Percentiles rank a stretch among this genome's conserved stretches.
These are phyloP conservation scores for Aschersonia sp. DNA, from an alignment of 2,329 filamentous ascomycete species.

Conservation along the genomic window DNA sequence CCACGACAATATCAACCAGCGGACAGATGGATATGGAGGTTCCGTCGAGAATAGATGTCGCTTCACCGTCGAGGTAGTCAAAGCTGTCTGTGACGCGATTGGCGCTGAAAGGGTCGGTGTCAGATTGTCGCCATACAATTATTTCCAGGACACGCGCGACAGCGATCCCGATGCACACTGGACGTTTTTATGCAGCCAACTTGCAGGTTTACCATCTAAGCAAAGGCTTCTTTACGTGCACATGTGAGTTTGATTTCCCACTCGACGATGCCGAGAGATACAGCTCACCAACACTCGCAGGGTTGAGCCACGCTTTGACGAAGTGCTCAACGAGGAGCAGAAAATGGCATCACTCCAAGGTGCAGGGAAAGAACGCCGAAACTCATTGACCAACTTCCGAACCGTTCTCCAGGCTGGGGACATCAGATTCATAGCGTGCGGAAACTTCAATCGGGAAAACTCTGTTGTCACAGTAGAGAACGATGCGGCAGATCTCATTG, in stretches of 20 bases:
- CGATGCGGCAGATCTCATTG: slow-evolving; percentile 12
- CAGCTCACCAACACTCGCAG: slow-evolving; percentile 7
- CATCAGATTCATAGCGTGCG: slow-evolving; percentile 32
- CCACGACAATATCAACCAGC: slow-evolving; percentile 31
- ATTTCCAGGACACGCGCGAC: slow-evolving; percentile 14
- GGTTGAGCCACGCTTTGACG: slow-evolving; percentile 31
- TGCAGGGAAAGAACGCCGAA: slow-evolving; percentile 6
- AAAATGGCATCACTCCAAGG: slow-evolving; percentile 23
- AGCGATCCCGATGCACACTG: slow-evolving; percentile 19
- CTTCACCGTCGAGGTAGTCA: slow-evolving; percentile 34
- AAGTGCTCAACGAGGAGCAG: slow-evolving; percentile 26
- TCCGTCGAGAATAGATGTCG: slow-evolving; percentile 35
- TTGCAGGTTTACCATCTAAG: slow-evolving; percentile 16
- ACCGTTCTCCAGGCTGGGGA: slow-evolving; percentile 21
- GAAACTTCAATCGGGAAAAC: slow-evolving; percentile 25
- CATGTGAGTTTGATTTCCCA: slow-evolving; percentile 16
- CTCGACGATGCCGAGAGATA: not conserved
- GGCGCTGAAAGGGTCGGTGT: slow-evolving; percentile 28
- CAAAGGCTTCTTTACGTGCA: slow-evolving; percentile 28
- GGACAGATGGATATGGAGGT: slow-evolving; percentile 38
- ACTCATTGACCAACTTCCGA: slow-evolving; percentile 23
- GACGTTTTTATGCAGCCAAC: slow-evolving; percentile 18
- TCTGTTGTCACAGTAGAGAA: slow-evolving; percentile 25
- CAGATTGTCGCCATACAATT: slow-evolving; percentile 12
- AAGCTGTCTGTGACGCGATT: slow-evolving; percentile 21